A percentile compares a stretch with the other conserved stretches of the same genome.
Evolutionary conservation across 306 rosid genomes (phyloP).

Genomic region (Glycine soja): DNA sequence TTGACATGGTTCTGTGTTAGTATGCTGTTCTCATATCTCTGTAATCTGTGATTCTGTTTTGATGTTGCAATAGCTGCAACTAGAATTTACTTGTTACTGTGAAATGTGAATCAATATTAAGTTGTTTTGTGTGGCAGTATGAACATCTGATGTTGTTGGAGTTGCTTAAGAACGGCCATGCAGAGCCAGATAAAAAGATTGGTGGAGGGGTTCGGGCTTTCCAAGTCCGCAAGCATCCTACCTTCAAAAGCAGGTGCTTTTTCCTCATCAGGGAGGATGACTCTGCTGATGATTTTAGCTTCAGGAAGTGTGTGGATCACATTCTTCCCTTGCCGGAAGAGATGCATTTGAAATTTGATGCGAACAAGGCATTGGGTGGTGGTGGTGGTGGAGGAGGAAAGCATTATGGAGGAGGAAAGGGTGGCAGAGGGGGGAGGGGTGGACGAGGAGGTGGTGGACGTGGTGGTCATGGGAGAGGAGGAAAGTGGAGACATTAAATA

Average conservation of each 20-base stretch:
- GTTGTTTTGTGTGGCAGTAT: constrained; percentile 65
- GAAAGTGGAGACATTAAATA: no score
- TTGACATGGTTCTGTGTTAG: not conserved
- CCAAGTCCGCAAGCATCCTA: constrained; percentile 83
- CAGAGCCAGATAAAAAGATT: constrained; percentile 79
- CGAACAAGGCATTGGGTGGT: constrained; percentile 63
- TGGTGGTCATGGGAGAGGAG: no score
- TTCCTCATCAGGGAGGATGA: constrained; percentile 84
- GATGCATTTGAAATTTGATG: constrained; percentile 63
- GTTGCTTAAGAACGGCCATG: constrained; percentile 85
- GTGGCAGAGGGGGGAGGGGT: constrained; percentile 53
- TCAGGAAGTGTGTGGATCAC: constrained; percentile 90
- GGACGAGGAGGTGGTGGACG: no score
- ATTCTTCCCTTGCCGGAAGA: constrained; percentile 90
- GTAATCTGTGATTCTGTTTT: not conserved
- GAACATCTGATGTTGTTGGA: constrained; percentile 80
- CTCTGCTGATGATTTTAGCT: constrained; percentile 87
- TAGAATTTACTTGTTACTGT: not conserved
- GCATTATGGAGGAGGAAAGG: constrained; percentile 66
- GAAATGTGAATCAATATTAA: constrained; percentile 10
- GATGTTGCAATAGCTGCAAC: constrained; percentile 20
- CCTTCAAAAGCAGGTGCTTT: constrained; percentile 80
- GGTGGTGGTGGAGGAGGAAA: constrained; percentile 59
- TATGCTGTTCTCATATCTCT: not conserved
- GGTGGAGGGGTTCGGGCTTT: constrained; percentile 71